Conservation (phyloP, 2,329 filamentous ascomycete genomes). For the Cordyceps cateniannulata region DNA sequence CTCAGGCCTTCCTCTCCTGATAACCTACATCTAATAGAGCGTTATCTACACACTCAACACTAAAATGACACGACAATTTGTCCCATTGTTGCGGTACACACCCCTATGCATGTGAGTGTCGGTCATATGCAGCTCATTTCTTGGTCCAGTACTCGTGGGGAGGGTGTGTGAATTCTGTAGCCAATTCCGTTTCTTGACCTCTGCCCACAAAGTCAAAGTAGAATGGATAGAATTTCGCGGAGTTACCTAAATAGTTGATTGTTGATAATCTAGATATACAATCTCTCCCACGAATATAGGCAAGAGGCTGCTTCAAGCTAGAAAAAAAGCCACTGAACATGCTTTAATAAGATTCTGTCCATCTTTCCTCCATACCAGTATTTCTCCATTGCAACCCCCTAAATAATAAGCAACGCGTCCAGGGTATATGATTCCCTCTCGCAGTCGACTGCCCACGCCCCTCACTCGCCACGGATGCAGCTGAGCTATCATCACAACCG, state of each 20-base stretch:
- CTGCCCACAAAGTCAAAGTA: neutral
- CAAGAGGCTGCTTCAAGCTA: neutral
- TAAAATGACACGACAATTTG: too few species aligned
- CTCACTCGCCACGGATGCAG: neutral
- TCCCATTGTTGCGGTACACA: too few species aligned
- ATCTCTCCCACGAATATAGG: neutral
- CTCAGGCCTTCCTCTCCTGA: too few species aligned
- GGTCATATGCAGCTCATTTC: too few species aligned
- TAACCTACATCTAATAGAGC: too few species aligned
- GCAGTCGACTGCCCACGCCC: neutral
- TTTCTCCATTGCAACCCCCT: neutral
- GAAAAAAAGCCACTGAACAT: conserved; percentile 3
- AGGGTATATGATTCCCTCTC: neutral
- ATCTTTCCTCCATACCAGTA: neutral
- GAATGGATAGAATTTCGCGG: too few species aligned
- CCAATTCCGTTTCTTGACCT: too few species aligned
- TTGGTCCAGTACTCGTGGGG: too few species aligned
- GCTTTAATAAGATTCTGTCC: neutral
- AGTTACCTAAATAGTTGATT: neutral
- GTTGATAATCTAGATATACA: neutral
- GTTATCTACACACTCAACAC: too few species aligned
- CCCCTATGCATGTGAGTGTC: too few species aligned
- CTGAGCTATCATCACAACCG: neutral
- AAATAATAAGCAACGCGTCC: neutral
- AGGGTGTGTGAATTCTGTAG: too few species aligned